Base-by-base conservation (phyloP, 2,329 filamentous ascomycete species). In the Cladorrhinum sp. region DNA sequence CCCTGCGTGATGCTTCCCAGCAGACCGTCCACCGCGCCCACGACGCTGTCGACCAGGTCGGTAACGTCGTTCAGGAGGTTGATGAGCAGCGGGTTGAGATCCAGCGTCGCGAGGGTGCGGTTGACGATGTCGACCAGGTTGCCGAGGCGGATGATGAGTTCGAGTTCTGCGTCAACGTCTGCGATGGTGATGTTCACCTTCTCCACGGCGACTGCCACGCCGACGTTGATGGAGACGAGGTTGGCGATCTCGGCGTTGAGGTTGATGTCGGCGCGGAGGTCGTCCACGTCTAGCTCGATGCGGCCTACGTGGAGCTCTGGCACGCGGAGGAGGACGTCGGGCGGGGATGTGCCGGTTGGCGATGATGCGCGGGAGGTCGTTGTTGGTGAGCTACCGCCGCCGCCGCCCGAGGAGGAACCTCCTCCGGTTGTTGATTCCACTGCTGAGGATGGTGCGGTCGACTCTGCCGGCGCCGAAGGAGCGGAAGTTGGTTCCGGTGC, bases 121-220 rank as follows among this genome's bases (percentile, higher is more conserved):
- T 85, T 84, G 56, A 87, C 84, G 54, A 87, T 85, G 58, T 82
- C 77, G 27, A 85, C 84, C 18, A 87, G 75, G 68, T 86, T 79
- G 38, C 83, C 83, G 8, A 87, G 75, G 20, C 85, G 79, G 41
- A 86, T 81, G 57, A 85, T 77, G 6, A 87, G 76, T 62, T 87
- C 83, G 20, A 86, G 75, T 64, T 86, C 72, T 1, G 82, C 84
- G 24, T 82, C 76, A 5, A 87, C 82, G 64, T 86, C 83, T 12
- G 79, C 75, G 60, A 87, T 87, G 18, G 84, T 86, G 67, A 87
- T 79, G 71, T 86, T 86, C 68, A 87, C 77, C 63, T 77, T 79
- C 3, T 69, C 68, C 24, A 79, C 67, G 18, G 80, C 80, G 55
- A 81, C 71, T 50, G 84, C 75, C 41, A 84, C 76, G 55, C 84